Evolutionary conservation across 345 rosid species (phyloP), one percentile per base, ranked within the genome.

Genomic region (Turritis glabra): DNA sequence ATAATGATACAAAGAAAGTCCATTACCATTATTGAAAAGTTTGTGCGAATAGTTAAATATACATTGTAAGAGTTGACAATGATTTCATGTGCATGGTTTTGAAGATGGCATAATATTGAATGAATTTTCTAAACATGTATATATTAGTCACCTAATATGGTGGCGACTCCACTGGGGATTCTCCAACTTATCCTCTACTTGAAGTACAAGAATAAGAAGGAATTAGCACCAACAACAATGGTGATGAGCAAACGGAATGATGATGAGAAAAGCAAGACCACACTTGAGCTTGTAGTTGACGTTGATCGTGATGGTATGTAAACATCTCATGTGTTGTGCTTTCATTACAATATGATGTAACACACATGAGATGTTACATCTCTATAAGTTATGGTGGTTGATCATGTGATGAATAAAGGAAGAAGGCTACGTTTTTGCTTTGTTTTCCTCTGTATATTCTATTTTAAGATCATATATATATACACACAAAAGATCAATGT

Each of bases 101-200:
- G 44, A 52, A 38, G 76, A 25, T 43, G 23, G 21, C 7, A 47
- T 38, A 19, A 19, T 44, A 55, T 64, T 2, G 9, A 57, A 18
- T 57, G 11, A 1, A 10, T 51, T 30, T n/a, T 26, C 17, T 13
- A 40, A 13, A 40, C 43, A 38, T 38, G 37, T 38, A 17, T 18
- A 48, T 29, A 59, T 48, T 85, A 93, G 98, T 69, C 92, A 25
- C 98, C 97, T 23, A 90, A 82, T 80, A 71, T 90, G 70, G 81
- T 85, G 37, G 97, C 90, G 3, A 48, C 79, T 73, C 93, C 93
- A n/a, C 72, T 90, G 60, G 91, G 95, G 38, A 46, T 90, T 70
- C 80, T 90, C 22, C 98, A 93, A 64, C 85, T 93, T 56, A 69
- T 81, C 23, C 18, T 93, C 47, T 86, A 86, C 82, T 80, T 75